Conservation (phyloP, 768 basidiomycete genomes). For the Mycena pura region DNA sequence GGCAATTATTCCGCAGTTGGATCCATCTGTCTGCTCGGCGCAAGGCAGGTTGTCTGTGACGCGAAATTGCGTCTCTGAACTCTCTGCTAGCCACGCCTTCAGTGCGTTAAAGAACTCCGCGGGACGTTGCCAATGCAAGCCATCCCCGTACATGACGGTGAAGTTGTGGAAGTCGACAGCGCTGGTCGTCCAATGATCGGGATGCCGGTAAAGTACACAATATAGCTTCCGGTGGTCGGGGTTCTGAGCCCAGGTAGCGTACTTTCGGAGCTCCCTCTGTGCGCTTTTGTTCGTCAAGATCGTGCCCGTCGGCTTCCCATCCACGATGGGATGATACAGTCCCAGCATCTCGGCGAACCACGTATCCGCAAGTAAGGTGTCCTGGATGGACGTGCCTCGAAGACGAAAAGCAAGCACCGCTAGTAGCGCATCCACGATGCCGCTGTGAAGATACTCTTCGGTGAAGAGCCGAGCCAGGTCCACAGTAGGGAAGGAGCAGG, state of each 20-base stretch:
- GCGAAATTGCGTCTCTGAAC: background rate
- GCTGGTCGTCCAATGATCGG: conserved; percentile 13
- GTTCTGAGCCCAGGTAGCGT: background rate
- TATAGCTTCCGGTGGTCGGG: background rate
- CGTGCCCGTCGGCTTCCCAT: too few species aligned
- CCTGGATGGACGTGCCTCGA: too few species aligned
- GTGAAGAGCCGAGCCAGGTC: too few species aligned
- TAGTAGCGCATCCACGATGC: too few species aligned
- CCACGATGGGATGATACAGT: background rate
- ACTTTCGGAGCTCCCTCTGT: background rate
- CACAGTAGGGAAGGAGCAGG: too few species aligned
- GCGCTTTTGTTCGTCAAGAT: too few species aligned
- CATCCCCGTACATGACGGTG: conserved; percentile 14
- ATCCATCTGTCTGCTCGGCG: conserved; percentile 14
- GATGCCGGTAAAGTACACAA: background rate
- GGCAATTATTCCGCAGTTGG: conserved; percentile 20
- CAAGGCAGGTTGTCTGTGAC: conserved; percentile 7
- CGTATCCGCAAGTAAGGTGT: too few species aligned
- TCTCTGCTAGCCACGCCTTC: background rate
- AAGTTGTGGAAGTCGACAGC: background rate
- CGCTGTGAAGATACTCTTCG: too few species aligned
- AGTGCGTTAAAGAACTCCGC: background rate
- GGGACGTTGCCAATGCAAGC: background rate
- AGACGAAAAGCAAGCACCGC: too few species aligned
- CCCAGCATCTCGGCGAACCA: too few species aligned